Evolutionary conservation across 345 rosid genomes (phyloP), one percentile per base, ranked within the genome.

Genomic region (Brassica cretica): DNA sequence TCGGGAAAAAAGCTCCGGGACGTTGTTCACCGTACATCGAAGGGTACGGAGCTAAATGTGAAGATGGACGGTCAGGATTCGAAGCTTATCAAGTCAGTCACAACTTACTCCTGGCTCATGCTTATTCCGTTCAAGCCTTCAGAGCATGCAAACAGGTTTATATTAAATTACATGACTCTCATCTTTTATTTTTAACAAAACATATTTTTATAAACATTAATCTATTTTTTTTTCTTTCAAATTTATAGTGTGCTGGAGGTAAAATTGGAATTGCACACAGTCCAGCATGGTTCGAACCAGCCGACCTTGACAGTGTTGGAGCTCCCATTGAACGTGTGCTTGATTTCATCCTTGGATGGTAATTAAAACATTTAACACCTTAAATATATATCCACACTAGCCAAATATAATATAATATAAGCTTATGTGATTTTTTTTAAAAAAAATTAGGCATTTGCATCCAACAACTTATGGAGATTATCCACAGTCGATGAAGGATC

Each of bases 391-490:
- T 10, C 16, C 8, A 24, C n/a, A 75, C 14, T 39, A 15, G 6
- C 15, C 12, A 15, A 55, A 2, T 44, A 27, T 27, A 27, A 19
- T 44, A 0, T 60, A 46, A 30, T 30, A 8, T 4, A 19, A 8
- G 46, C 18, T 19, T 19, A 19, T 19, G 21, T 19, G 21, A 19
- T 19, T 19, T 19, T 19, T 19, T 19, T 19, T 0, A 19, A 19
- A 18, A 1, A 4, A 24, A 46, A 12, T n/a, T 32, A 85, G 90
- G 90, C 74, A 68, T 68, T 55, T 82, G 68, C 73, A 79, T 53
- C 87, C 90, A 63, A 58, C 86, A 46, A 84, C 84, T 10, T 76
- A 56, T 11, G 90, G 90, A 30, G 82, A 84, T 8, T 87, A 87
- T 61, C 90, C 88, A 14, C 56, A 72, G 64, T 68, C 77, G 7